phyloP scores from a whole-genome alignment of 768 basidiomycete genomes.

The Boletus subparvulus region DNA sequence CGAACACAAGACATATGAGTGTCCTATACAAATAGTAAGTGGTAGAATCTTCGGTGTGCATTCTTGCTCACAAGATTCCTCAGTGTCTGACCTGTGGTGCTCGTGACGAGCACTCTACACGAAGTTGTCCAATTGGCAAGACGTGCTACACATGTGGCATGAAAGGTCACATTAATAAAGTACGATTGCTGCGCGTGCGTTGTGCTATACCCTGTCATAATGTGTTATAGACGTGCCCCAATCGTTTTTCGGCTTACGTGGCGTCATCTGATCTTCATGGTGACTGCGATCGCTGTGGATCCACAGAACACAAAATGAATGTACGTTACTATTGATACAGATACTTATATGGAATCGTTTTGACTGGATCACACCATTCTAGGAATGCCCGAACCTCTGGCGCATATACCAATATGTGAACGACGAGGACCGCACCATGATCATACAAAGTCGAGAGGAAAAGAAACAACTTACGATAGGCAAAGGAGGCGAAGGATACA shows the following conservation, averaged over 20 bases:
- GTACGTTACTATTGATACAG: slow-evolving; percentile 38
- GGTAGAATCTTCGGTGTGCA: neutral
- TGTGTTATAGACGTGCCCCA: slow-evolving; percentile 62
- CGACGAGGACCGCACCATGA: slow-evolving; percentile 47
- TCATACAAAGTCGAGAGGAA: slow-evolving; percentile 46
- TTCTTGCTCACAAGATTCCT: slow-evolving; percentile 1
- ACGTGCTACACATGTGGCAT: slow-evolving; percentile 79
- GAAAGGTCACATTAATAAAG: slow-evolving; percentile 78
- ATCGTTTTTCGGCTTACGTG: slow-evolving; percentile 40
- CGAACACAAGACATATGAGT: slow-evolving; percentile 65
- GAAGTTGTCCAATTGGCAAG: slow-evolving; percentile 78
- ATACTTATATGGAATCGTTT: neutral
- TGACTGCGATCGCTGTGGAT: slow-evolving; percentile 71
- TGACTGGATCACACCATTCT: neutral
- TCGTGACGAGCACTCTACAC: slow-evolving; percentile 74
- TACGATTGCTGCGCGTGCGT: slow-evolving; percentile 21
- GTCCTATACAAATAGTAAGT: slow-evolving; percentile 70
- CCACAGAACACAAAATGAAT: slow-evolving; percentile 59
- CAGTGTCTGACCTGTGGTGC: slow-evolving; percentile 83
- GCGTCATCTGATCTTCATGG: slow-evolving; percentile 30
- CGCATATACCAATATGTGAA: slow-evolving; percentile 72
- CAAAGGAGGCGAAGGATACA: slow-evolving; percentile 76
- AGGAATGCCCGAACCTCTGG: slow-evolving; percentile 88
- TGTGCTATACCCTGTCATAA: neutral
- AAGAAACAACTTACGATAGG: slow-evolving; percentile 55